Percentiles rank a stretch among this genome's conserved stretches.
Evolutionary conservation across 805 yeast species (phyloP).

Genomic region (Kodamaea jinghongensis): DNA sequence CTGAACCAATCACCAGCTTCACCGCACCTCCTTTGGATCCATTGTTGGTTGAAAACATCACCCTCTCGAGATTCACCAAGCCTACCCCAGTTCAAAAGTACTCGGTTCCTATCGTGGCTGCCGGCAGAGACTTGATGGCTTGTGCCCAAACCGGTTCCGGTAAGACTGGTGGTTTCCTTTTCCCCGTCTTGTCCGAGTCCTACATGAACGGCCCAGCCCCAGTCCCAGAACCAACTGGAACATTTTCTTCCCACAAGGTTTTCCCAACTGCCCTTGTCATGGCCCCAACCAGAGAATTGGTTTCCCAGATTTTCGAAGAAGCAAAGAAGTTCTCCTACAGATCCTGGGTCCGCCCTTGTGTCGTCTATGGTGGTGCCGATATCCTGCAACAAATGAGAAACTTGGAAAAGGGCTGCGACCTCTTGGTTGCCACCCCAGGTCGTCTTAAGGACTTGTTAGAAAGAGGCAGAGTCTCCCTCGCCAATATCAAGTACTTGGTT

Average conservation of each 20-base stretch:
- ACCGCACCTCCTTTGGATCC: conserved; percentile 89
- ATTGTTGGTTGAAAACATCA: conserved; percentile 82
- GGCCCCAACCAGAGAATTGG: conserved; percentile 99
- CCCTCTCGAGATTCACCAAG: conserved; percentile 82
- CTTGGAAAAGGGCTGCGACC: conserved; percentile 90
- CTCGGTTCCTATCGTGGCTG: conserved; percentile 88
- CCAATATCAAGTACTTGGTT: conserved; percentile 88
- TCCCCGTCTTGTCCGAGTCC: conserved; percentile 94
- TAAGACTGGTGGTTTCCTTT: conserved; percentile 98
- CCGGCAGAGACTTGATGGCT: conserved; percentile 91
- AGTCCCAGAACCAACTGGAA: conserved; percentile 44
- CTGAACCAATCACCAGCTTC: conserved; percentile 87
- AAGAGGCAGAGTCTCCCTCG: conserved; percentile 88
- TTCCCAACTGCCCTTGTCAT: conserved; percentile 91
- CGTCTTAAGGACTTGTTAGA: conserved; percentile 94
- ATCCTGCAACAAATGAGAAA: conserved; percentile 83
- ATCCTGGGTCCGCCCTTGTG: conserved; percentile 97
- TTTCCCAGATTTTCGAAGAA: conserved; percentile 93
- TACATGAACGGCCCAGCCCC: conserved; percentile 84
- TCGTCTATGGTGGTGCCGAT: conserved; percentile 98
- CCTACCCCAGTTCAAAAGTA: conserved; percentile 97
- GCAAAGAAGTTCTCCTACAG: conserved; percentile 94
- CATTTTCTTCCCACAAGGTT: conserved; percentile 70
- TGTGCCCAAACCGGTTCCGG: conserved; percentile 99
- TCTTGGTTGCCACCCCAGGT: conserved; percentile 98